These are phyloP conservation scores for Vachellia pachyceras DNA, from an alignment of 306 rosid species.

Conservation along the genomic window DNA sequence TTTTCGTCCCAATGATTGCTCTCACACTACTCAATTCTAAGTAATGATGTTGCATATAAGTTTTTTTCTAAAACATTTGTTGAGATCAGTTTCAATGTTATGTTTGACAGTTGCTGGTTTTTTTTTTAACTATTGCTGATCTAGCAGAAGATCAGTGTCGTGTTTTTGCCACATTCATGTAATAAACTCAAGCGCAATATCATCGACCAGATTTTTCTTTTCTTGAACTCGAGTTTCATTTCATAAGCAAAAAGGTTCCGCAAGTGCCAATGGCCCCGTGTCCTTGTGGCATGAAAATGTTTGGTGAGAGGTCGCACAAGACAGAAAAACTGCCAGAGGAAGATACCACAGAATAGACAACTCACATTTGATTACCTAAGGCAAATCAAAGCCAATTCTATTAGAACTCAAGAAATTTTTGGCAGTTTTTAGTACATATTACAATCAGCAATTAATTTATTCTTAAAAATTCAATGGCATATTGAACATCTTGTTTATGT, in stretches of 20 bases:
- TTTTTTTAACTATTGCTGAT: background rate
- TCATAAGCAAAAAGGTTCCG: background rate
- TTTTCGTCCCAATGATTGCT: conserved; percentile 71
- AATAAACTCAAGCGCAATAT: conserved; percentile 30
- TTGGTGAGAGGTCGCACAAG: too few relatives aligned
- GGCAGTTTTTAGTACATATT: conserved; percentile 11
- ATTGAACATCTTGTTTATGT: conserved; percentile 87
- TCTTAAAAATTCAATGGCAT: conserved; percentile 76
- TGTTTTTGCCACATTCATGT: conserved; percentile 4
- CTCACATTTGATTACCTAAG: conserved; percentile 15
- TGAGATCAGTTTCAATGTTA: background rate
- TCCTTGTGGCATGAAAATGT: too few relatives aligned
- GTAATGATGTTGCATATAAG: conserved; percentile 9
- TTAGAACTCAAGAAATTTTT: background rate
- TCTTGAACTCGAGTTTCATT: conserved; percentile 3
- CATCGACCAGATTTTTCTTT: background rate
- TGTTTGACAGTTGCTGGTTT: background rate
- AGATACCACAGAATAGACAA: background rate
- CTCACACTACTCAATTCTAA: conserved; percentile 46
- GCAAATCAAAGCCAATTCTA: conserved; percentile 41
- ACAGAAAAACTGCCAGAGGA: background rate
- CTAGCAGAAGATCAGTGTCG: background rate
- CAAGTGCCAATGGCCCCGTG: too few relatives aligned
- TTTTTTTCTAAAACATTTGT: background rate
- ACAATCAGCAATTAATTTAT: conserved; percentile 20